Percentiles rank a stretch among this genome's conserved stretches.
These are phyloP conservation scores for Cyclocybe cylindracea DNA, from an alignment of 768 basidiomycete genomes.

Conservation along the genomic window DNA sequence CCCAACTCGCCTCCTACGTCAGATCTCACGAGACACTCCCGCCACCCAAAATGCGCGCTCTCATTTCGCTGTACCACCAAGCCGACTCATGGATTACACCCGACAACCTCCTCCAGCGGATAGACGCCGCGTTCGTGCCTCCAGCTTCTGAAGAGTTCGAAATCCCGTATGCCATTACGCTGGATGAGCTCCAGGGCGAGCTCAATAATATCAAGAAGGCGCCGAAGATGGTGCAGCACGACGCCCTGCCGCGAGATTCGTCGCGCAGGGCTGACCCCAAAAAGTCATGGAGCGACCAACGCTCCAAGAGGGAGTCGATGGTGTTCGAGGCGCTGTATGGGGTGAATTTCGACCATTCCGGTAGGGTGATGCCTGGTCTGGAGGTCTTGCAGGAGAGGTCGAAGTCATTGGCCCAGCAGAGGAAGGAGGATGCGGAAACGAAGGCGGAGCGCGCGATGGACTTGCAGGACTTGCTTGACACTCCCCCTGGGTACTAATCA, in stretches of 20 bases:
- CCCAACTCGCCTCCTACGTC: constrained; percentile 19
- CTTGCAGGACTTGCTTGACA: neutral
- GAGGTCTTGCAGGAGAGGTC: constrained; percentile 45
- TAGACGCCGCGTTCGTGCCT: constrained; percentile 62
- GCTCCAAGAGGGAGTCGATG: constrained; percentile 36
- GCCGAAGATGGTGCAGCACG: constrained; percentile 42
- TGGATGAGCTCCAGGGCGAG: constrained; percentile 14
- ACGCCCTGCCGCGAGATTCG: constrained; percentile 16
- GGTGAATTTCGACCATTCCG: constrained; percentile 27
- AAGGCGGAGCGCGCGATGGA: neutral
- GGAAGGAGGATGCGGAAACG: constrained; percentile 16
- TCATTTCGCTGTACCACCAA: constrained; percentile 80
- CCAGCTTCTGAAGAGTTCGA: neutral
- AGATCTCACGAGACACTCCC: constrained; percentile 41
- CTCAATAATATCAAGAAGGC: constrained; percentile 26
- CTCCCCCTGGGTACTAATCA: neutral
- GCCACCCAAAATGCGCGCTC: constrained; percentile 64
- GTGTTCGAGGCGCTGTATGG: constrained; percentile 59
- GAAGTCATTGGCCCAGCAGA: constrained; percentile 12
- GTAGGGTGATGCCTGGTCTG: constrained; percentile 40
- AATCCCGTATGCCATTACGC: neutral
- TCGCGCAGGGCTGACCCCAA: neutral
- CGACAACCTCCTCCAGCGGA: constrained; percentile 63
- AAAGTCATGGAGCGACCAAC: constrained; percentile 28
- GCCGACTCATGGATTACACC: constrained; percentile 68